Conservation (phyloP, 2,329 filamentous ascomycete genomes). For the Diaporthe destruens region DNA sequence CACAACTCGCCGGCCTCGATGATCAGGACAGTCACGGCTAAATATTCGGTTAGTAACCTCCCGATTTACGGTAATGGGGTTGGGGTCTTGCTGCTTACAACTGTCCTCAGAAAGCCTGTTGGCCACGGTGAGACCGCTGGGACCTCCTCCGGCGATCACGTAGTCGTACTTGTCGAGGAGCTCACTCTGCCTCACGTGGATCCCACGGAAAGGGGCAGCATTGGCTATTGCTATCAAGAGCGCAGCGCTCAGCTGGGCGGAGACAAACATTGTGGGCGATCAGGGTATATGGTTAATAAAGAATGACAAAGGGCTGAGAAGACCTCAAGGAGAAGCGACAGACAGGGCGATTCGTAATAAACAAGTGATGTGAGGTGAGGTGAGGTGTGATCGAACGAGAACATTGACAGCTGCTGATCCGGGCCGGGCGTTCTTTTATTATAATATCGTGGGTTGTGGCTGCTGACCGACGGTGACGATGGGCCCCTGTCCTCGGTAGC, state of each 20-base stretch:
- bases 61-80: background rate
- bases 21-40: slow-evolving; percentile 47
- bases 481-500: background rate
- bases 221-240: slow-evolving; percentile 20
- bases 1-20: slow-evolving; percentile 46
- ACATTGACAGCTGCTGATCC: background rate
- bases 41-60: slow-evolving; percentile 27
- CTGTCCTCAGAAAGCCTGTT: slow-evolving; percentile 47
- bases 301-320: background rate
- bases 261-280: slow-evolving; percentile 25
- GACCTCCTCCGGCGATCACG: slow-evolving; percentile 38
- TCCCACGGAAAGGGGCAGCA: slow-evolving; percentile 34
- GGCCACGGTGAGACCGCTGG: slow-evolving; percentile 45
- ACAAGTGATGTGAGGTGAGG: slow-evolving; percentile 7
- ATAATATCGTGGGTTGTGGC: background rate
- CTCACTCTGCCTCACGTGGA: slow-evolving; percentile 8
- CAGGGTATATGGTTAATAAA: slow-evolving; percentile 1
- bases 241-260: slow-evolving; percentile 9
- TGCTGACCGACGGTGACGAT: background rate
- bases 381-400: background rate
- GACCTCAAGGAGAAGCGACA: slow-evolving; percentile 7
- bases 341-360: background rate
- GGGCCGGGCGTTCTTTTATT: slow-evolving; percentile 19
- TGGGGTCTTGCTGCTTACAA: slow-evolving; percentile 28
- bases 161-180: slow-evolving; percentile 39